These are phyloP conservation scores for Sporothrix protearum DNA, from an alignment of 2,329 filamentous ascomycete genomes.

Conservation along the genomic window DNA sequence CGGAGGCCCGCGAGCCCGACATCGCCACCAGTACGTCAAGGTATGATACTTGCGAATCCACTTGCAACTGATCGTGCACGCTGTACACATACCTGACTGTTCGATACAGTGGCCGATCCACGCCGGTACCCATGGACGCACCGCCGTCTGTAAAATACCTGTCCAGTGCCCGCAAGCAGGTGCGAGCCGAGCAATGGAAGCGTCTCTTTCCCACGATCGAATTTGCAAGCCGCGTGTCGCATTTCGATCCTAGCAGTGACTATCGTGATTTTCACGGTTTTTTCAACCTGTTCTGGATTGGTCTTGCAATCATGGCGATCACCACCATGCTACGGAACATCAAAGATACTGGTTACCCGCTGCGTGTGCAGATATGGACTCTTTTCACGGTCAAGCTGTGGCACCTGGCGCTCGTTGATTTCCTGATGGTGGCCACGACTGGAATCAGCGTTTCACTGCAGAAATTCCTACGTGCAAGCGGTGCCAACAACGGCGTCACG, in stretches of 20 bases:
- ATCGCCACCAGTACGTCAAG: not conserved
- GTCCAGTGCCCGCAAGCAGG: slow-evolving; percentile 77
- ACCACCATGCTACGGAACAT: slow-evolving; percentile 91
- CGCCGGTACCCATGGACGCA: slow-evolving; percentile 81
- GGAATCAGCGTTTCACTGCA: slow-evolving; percentile 71
- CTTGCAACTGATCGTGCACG: not conserved
- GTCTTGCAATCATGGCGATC: slow-evolving; percentile 91
- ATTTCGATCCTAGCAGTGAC: slow-evolving; percentile 90
- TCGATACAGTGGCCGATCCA: slow-evolving; percentile 66
- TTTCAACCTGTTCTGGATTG: slow-evolving; percentile 98
- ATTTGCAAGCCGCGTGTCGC: slow-evolving; percentile 84
- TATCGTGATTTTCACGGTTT: slow-evolving; percentile 95
- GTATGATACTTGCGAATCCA: not conserved
- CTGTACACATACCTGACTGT: slow-evolving; percentile 8
- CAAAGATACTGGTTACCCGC: slow-evolving; percentile 85
- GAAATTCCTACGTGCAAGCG: slow-evolving; percentile 55
- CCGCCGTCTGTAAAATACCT: slow-evolving; percentile 88
- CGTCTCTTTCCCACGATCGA: slow-evolving; percentile 91
- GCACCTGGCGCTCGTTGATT: slow-evolving; percentile 79
- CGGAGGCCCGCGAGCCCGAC: slow-evolving; percentile 32
- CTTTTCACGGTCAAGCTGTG: slow-evolving; percentile 85
- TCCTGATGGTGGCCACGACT: slow-evolving; percentile 77
- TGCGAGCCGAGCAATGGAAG: slow-evolving; percentile 73
- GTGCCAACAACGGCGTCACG: slow-evolving; percentile 52
- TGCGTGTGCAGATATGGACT: slow-evolving; percentile 82